Evolutionary conservation across 768 basidiomycete species (phyloP), one percentile per base, ranked within the genome.

Genomic region (Phylloporus sp.): DNA sequence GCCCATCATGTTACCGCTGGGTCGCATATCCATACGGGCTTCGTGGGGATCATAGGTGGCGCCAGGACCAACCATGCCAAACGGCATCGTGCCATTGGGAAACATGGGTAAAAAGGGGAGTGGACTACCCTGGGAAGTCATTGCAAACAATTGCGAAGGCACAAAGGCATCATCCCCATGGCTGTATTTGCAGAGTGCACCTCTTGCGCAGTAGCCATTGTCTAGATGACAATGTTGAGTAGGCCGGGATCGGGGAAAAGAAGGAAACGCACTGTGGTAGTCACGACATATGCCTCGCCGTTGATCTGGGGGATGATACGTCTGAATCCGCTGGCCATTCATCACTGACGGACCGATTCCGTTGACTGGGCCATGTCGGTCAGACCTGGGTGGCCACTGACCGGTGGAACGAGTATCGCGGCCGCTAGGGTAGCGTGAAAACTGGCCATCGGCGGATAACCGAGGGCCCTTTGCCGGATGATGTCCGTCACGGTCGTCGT

Each of bases 141-240:
- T 75, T 26, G 80, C 75, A 59, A 84, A 87, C 27, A 91, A 65
- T 56, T 83, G 84, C 0, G 78, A 80, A 0, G 88, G 90, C 9
- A 89, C 74, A 45, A 90, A 82, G 27, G 91, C 88, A 64, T 95
- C 91, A 2, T 91, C 90, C 32, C 90, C 92, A 60, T 98, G 95
- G 54, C 89, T 92, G 70, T 83, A 97, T 65, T 91, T 93, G 77
- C 95, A 98, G 54, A 80, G 79, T 18, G 80, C 85, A 42, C 95
- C 95, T 28, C 93, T 83, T 35, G 89, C 81, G 60, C 95, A 98
- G 71, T 85, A 97, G 2, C 95, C 95, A 52, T 85, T 85, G 64
- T 95, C 95, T 97, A 58, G 8, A 45, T 9, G 54, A 40, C 50
- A 18, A 50, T 47, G 47, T 55, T 55, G 52, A 49, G 52, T 49